Evolutionary conservation across 352 stramenopile genomes (phyloP).

Genomic region (Globisporangium paroecandrum): DNA sequence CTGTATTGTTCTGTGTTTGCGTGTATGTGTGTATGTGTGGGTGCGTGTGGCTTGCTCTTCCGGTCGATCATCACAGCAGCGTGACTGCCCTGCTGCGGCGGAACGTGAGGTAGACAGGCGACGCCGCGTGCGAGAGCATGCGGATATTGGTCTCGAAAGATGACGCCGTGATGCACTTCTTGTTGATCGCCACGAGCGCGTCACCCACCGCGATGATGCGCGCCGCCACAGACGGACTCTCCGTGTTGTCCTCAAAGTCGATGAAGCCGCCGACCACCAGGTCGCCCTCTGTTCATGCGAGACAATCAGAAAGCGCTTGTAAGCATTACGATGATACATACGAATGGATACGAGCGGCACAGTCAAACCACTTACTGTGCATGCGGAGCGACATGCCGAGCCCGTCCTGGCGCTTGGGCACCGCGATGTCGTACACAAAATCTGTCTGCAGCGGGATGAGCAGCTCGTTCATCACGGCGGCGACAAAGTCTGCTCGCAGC

Average conservation of each 20-base stretch:
- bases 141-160: conserved; percentile 87
- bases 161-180: conserved; percentile 82
- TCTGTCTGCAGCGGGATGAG: conserved; percentile 76
- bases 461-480: conserved; percentile 81
- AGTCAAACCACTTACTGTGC: conserved; percentile 47
- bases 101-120: conserved; percentile 84
- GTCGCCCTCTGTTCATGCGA: conserved; percentile 48
- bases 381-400: conserved; percentile 86
- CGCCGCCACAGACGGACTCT: conserved; percentile 74
- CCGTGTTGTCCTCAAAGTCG: conserved; percentile 76
- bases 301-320: neutral
- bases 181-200: conserved; percentile 83
- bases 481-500: conserved; percentile 78
- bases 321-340: neutral
- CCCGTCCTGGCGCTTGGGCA: conserved; percentile 75
- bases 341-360: neutral
- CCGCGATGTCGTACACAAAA: conserved; percentile 77
- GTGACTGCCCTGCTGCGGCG: conserved; percentile 56
- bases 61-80: conserved; percentile 38
- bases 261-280: conserved; percentile 79
- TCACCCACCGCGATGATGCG: conserved; percentile 77
- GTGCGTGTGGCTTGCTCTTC: neutral
- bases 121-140: conserved; percentile 71
- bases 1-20: neutral
- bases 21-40: neutral